Base-by-base conservation (phyloP, 352 stramenopile genomes). In the Ochromonadaceae sp. region DNA sequence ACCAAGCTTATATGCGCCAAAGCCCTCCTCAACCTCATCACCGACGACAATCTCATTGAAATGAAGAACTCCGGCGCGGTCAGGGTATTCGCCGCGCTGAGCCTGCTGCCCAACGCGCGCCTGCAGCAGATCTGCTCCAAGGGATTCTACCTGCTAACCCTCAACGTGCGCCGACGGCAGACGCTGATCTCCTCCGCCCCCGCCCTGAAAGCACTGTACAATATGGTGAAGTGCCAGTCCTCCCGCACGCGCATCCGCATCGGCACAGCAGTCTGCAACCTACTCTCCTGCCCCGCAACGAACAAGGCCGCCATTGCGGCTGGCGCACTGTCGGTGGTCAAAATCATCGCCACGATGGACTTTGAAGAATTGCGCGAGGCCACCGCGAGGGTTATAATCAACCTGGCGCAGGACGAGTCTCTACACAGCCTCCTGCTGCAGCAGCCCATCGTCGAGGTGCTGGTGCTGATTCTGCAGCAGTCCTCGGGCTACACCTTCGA, bases 341-440 rank as follows among this genome's bases (percentile, higher is more conserved):
- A 63, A 22, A 63, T 63, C 25, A 50, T 63, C 28, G 55, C 55
- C 4, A 63, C 55, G 31, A 47, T 63, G 55, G 55, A 50, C 26
- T 50, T 38, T 20, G 55, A 63, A 36, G 22, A 47, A 22, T 25
- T 63, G 31, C 7, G 55, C 10, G 55, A 63, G 9, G 38, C 35
- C 7, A 28, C 22, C 3, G 55, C 38, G 20, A 26, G 55, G 28
- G 20, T 63, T 2, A 63, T 63, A 31, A 5, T 60, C 32, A 60
- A 25, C 17, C 25, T 60, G 3, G 14, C 52, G 4, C 17, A 26
- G 25, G 52, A 47, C 10, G 4, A 7, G 25, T 14, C 12, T n/a
- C 35, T 60, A 4, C 5, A 60, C 10, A 3, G 5, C 5, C 38
- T 25, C 17, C 14, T 63, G 14, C 39, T 49, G 26, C 34, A 25